These are phyloP conservation scores for Luffa aegyptiaca DNA, from an alignment of 306 rosid species.

Conservation along the genomic window DNA sequence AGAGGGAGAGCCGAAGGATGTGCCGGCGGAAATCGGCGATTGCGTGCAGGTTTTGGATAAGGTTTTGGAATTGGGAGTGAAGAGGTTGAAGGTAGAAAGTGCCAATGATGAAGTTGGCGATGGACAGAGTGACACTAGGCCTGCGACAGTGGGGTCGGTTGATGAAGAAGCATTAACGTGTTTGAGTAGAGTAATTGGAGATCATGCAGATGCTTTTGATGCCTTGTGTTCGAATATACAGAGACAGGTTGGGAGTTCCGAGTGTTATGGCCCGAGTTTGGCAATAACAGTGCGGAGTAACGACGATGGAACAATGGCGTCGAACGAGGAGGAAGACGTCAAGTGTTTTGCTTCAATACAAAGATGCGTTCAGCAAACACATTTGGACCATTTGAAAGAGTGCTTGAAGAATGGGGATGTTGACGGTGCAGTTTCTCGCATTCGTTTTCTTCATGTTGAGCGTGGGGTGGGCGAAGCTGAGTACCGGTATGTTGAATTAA, in stretches of 20 bases:
- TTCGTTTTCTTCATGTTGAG: conserved; percentile 64
- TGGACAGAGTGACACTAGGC: conserved; percentile 12
- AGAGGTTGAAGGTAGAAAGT: conserved; percentile 42
- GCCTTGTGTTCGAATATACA: conserved; percentile 62
- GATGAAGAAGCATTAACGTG: conserved; percentile 53
- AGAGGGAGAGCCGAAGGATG: conserved; percentile 23
- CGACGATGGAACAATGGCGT: conserved; percentile 10
- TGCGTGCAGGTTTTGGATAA: conserved; percentile 46
- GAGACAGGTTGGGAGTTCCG: conserved; percentile 46
- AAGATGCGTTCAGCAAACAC: conserved; percentile 57
- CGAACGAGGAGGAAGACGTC: conserved; percentile 42
- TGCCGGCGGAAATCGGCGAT: conserved; percentile 16
- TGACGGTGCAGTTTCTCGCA: conserved; percentile 42
- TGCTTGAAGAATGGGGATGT: conserved; percentile 37
- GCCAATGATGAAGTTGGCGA: conserved; percentile 15
- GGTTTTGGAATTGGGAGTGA: conserved; percentile 63
- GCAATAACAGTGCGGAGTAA: conserved; percentile 30
- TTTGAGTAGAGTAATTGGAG: conserved; percentile 50
- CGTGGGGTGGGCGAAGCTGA: conserved; percentile 61
- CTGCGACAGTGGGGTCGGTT: conserved; percentile 13
- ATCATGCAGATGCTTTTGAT: conserved; percentile 50
- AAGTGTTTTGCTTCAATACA: conserved; percentile 47
- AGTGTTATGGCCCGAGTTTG: conserved; percentile 43
- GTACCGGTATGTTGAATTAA: conserved; percentile 57
- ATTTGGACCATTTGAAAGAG: conserved; percentile 60